Conservation (phyloP, 2,329 filamentous ascomycete genomes). For the Zymoseptoria crescenta region DNA sequence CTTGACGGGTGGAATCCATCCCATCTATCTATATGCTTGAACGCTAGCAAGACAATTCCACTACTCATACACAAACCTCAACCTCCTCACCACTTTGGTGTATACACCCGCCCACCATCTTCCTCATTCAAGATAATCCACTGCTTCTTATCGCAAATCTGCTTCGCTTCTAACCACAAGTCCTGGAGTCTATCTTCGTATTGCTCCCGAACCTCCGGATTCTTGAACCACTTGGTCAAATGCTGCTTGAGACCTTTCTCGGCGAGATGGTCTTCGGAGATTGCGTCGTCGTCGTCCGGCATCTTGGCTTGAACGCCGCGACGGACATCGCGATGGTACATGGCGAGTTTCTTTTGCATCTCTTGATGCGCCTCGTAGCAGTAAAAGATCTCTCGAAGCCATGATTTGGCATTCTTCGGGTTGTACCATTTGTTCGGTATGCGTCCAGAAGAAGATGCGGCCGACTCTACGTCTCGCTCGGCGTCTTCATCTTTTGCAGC, state of each 20-base stretch:
- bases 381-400: constrained; percentile 21
- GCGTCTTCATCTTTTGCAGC: constrained; percentile 1
- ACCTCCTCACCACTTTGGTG: constrained; percentile 1
- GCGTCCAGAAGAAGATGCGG: too few relatives aligned
- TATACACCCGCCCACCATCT: constrained; percentile 21
- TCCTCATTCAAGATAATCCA: constrained; percentile 22
- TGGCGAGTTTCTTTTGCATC: neutral
- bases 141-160: constrained; percentile 22
- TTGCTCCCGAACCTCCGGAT: constrained; percentile 20
- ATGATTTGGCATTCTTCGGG: constrained; percentile 11
- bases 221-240: constrained; percentile 17
- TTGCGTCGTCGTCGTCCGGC: constrained; percentile 4
- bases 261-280: constrained; percentile 3
- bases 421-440: constrained; percentile 19
- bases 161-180: constrained; percentile 20
- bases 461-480: neutral
- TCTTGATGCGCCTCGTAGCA: constrained; percentile 12
- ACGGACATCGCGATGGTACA: neutral
- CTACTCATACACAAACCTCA: neutral
- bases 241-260: neutral
- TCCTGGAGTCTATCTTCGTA: constrained; percentile 19
- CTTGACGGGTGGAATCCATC: neutral
- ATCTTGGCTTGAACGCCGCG: neutral
- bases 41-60: neutral
- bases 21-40: neutral